A percentile compares a stretch with the other conserved stretches of the same genome.
phyloP scores from a whole-genome alignment of 345 rosid species.

The Anacardium occidentale region DNA sequence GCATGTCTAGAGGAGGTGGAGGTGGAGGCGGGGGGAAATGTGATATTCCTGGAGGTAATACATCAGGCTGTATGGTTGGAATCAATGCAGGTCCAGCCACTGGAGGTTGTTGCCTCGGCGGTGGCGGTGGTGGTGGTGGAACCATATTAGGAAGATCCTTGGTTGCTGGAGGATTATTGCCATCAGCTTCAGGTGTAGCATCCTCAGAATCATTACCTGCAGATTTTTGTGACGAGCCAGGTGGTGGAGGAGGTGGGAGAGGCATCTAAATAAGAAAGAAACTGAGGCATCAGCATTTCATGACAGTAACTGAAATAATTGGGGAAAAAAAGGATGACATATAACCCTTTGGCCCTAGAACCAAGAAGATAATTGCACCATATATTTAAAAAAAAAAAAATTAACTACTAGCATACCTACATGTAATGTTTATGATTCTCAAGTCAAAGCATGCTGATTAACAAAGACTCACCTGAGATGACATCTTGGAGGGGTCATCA shows the following conservation, averaged over 20 bases:
- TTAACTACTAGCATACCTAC: not conserved
- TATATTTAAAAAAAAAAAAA: not conserved
- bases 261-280: constrained; percentile 40
- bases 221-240: constrained; percentile 48
- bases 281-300: constrained; percentile 5
- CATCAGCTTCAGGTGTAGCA: constrained; percentile 45
- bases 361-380: not conserved
- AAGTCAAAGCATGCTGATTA: not conserved
- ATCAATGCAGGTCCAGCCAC: constrained; percentile 47
- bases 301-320: not conserved
- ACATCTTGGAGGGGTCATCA: constrained; percentile 48
- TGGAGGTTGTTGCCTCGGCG: constrained; percentile 59
- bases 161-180: constrained; percentile 36
- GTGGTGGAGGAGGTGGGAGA: constrained; percentile 68
- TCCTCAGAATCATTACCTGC: constrained; percentile 47
- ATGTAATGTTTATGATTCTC: not conserved
- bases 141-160: constrained; percentile 51
- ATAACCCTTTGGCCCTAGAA: not conserved
- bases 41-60: constrained; percentile 66
- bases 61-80: constrained; percentile 51
- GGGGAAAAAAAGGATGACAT: not conserved
- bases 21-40: constrained; percentile 82
- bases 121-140: constrained; percentile 92
- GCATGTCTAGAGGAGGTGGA: constrained; percentile 69
- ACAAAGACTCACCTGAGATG: constrained; percentile 42